A percentile compares a stretch with the other conserved stretches of the same genome.
These are phyloP conservation scores for Claviceps maximensis DNA, from an alignment of 2,329 filamentous ascomycete genomes.

Conservation along the genomic window DNA sequence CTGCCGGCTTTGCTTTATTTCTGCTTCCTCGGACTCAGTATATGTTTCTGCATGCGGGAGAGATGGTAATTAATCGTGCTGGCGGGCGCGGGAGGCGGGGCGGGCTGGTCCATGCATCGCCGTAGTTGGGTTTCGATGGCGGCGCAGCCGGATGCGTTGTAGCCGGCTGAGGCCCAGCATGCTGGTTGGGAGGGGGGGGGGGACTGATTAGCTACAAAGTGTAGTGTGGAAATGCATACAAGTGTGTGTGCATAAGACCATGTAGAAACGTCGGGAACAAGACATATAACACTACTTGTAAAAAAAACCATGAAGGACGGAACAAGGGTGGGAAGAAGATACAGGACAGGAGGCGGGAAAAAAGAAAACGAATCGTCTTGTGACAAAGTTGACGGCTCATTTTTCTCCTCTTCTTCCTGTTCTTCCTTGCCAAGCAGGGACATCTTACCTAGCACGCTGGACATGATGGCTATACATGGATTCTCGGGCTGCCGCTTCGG, in stretches of 20 bases:
- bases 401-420: no score
- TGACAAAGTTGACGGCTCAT: no score
- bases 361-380: no score
- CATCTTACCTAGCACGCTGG: constrained; percentile 39
- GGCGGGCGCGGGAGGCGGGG: constrained; percentile 32
- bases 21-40: constrained; percentile 35
- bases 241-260: not conserved
- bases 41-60: constrained; percentile 58
- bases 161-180: constrained; percentile 73
- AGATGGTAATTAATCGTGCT: constrained; percentile 93
- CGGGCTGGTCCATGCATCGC: constrained; percentile 68
- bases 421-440: no score
- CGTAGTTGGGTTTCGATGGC: constrained; percentile 47
- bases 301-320: no score
- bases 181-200: constrained; percentile 30
- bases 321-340: no score
- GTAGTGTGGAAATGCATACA: not conserved
- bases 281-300: no score
- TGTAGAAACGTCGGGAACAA: no score
- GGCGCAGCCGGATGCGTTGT: constrained; percentile 46
- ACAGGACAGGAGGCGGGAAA: no score
- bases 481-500: constrained; percentile 36
- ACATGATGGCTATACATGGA: constrained; percentile 44
- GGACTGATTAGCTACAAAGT: not conserved
- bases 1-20: constrained; percentile 11